Evolutionary conservation across 148 eudicot species (phyloP), one percentile per base, ranked within the genome.

Genomic region (Arbutus unedo): DNA sequence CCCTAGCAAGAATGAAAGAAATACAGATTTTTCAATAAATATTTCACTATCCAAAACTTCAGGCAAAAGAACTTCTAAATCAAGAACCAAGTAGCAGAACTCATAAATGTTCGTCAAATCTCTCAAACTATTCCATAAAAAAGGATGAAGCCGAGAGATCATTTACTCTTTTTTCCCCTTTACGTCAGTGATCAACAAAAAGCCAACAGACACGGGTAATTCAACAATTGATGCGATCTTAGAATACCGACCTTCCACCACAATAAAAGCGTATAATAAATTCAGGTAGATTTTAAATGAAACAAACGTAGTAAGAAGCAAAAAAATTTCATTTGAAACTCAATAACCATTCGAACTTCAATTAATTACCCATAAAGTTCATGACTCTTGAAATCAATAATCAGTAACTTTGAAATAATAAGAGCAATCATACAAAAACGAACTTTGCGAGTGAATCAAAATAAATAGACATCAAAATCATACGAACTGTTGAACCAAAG

Each of bases 1-100:
- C 25, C 56, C 66, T 60, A 7, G 66, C 66, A 60, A 60, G 66
- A 60, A 60, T 60, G 66, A 60, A 60, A 60, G 66, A 60, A 60
- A 60, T 60, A n/a, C 66, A n/a, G 19, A n/a, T 25, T 59, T 19
- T 59, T 59, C 66, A 59, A 59, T 19, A 8, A 59, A n/a, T 59
- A 19, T 14, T 59, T 59, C 66, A 59, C 23, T 19, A n/a, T 8
- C 66, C 23, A 59, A 19, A 59, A 59, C 66, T 60, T n/a, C 31
- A 60, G 66, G 66, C 25, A 60, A 25, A 54, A 54, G 56, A 60
- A 60, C 66, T 60, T 60, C 31, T n/a, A 60, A 60, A 60, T 60
- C 66, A n/a, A n/a, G 25, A 60, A 60, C 25, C 66, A 60, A n/a
- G 25, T 60, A 60, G n/a, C 66, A 60, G 8, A 60, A 60, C 66